Evolutionary conservation across 164 flowering plant species (phyloP).

Genomic region (Dillenia turbinata): DNA sequence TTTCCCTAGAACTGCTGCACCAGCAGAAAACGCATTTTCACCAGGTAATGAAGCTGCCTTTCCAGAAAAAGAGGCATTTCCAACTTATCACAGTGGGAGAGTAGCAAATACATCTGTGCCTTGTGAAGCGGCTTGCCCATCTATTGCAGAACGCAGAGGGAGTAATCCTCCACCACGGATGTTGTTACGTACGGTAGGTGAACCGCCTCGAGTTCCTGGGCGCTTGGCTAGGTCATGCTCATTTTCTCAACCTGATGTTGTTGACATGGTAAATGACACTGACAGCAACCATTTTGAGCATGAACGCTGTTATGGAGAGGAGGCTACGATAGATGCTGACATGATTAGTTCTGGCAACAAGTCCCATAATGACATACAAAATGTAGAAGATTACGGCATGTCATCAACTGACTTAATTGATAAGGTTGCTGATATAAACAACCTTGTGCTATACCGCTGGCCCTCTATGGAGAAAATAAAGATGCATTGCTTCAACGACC

Average conservation of each 20-base stretch:
- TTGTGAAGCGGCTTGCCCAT: conserved; percentile 37
- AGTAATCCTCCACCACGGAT: conserved; percentile 48
- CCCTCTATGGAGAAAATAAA: conserved; percentile 36
- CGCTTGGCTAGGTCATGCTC: conserved; percentile 41
- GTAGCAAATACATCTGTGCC: conserved; percentile 22
- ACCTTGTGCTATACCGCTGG: conserved; percentile 32
- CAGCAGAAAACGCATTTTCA: conserved; percentile 16
- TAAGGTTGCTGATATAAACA: conserved; percentile 6
- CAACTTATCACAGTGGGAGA: conserved; percentile 18
- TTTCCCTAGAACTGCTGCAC: conserved; percentile 7
- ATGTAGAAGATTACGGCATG: conserved; percentile 9
- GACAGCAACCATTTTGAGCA: conserved; percentile 9
- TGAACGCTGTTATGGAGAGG: conserved; percentile 19
- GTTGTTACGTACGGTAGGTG: conserved; percentile 38
- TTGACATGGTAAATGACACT: conserved; percentile 17
- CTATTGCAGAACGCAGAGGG: conserved; percentile 73
- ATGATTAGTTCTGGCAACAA: conserved; percentile 5
- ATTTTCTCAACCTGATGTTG: conserved; percentile 34
- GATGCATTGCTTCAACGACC: conserved; percentile 17
- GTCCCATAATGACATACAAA: conserved; percentile 8
- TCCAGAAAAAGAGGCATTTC: conserved; percentile 19
- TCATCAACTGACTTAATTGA: conserved; percentile 9
- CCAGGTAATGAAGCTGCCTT: conserved; percentile 8
- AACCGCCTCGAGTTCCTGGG: conserved; percentile 26
- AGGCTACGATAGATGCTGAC: conserved; percentile 21